phyloP scores from a whole-genome alignment of 2,329 filamentous ascomycete genomes.

The Sclerotinia borealis region DNA sequence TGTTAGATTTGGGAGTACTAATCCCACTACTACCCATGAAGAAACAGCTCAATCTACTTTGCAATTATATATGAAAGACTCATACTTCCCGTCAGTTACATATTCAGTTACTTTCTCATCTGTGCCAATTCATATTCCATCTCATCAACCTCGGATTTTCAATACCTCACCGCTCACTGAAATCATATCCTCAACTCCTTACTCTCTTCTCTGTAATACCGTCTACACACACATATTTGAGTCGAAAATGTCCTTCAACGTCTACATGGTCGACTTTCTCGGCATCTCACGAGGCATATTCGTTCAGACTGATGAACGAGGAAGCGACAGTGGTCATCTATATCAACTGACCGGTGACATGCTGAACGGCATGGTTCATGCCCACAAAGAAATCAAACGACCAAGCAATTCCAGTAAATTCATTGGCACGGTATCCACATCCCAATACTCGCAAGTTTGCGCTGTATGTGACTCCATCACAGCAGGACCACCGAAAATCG shows the following conservation, averaged over 20 bases:
- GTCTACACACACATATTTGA: not conserved
- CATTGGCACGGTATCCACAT: conserved; percentile 10
- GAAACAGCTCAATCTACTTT: not conserved
- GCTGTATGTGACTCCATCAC: conserved; percentile 8
- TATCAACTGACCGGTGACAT: conserved; percentile 14
- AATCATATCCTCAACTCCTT: not conserved
- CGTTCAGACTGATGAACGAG: conserved; percentile 8
- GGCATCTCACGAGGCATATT: conserved; percentile 10
- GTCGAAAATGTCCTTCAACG: conserved; percentile 4
- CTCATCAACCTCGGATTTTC: not conserved
- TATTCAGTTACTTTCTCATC: not conserved
- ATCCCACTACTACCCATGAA: not conserved
- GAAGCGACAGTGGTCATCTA: conserved; percentile 7
- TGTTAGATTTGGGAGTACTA: not conserved
- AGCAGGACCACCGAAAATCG: conserved; percentile 3
- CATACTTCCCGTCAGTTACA: not conserved
- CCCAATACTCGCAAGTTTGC: conserved; percentile 3
- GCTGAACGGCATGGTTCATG: conserved; percentile 12
- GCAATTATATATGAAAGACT: not conserved
- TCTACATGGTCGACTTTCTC: conserved; percentile 10
- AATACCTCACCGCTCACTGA: not conserved
- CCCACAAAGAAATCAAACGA: conserved; percentile 10
- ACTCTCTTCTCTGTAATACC: not conserved
- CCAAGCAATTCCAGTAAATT: conserved; percentile 1
- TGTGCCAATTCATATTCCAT: not conserved